Evolutionary conservation across 2,329 filamentous ascomycete species (phyloP).

Genomic region (Zymoseptoria brevis): DNA sequence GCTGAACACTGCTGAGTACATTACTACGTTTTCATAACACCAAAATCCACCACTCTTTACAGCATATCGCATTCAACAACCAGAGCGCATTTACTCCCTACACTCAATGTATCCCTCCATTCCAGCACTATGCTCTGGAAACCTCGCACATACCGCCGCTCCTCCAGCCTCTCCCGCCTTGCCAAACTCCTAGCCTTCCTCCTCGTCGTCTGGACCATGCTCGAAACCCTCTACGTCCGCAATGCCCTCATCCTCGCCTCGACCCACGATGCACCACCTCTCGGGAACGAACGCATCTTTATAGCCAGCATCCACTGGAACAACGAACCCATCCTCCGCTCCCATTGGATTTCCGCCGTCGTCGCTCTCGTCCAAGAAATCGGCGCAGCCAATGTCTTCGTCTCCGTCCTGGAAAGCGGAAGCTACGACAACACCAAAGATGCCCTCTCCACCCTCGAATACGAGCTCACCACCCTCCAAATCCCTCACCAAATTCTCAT

Average conservation of each 20-base stretch:
- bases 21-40: not conserved
- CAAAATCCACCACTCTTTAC: not conserved
- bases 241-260: constrained; percentile 11
- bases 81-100: not conserved
- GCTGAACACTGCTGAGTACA: not conserved
- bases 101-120: not conserved
- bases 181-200: constrained; percentile 9
- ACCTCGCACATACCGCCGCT: not conserved
- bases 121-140: not conserved
- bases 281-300: constrained; percentile 43
- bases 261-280: constrained; percentile 6
- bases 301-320: constrained; percentile 66
- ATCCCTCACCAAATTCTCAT: constrained; percentile 50
- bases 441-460: constrained; percentile 50
- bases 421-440: constrained; percentile 62
- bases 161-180: not conserved
- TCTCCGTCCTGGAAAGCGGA: constrained; percentile 61
- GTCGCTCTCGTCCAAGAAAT: constrained; percentile 49
- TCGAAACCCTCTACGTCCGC: constrained; percentile 18
- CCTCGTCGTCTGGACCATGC: constrained; percentile 14
- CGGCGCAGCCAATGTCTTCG: constrained; percentile 57
- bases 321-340: constrained; percentile 51
- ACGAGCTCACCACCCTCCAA: constrained; percentile 43
- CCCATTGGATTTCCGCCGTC: constrained; percentile 56
- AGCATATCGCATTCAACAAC: not conserved